Base-by-base conservation (phyloP, 192 early-diverging fungal species). In the Podochytrium sp. region DNA sequence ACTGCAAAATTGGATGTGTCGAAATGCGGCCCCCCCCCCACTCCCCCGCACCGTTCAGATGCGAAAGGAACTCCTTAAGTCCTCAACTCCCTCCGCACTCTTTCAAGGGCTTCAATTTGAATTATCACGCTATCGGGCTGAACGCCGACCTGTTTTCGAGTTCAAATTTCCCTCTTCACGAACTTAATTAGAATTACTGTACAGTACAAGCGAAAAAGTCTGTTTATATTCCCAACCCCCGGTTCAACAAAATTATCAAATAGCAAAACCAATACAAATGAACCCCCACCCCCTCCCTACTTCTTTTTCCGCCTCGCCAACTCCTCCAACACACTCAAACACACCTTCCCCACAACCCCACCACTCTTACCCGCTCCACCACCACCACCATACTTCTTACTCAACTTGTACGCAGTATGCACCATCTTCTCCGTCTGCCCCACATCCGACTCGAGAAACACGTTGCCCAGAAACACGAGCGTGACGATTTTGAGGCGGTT, bases 341-440 rank as follows among this genome's bases (percentile, higher is more conserved):
- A 71, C 23, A 71, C 69, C 25, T 27, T 30, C 34, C 16, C 42
- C 39, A 71, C 60, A 32, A 12, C 42, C 69, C 60, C 38, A 20
- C 29, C 35, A 32, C 30, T 60, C 69, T 71, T 51, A 20, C 29
- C 35, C n/a, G n/a, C n/a, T n/a, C n/a, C n/a, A n/a, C n/a, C n/a
- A 20, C 65, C 65, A 16, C 14, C n/a, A 12, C 66, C 66, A 27
- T 12, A 30, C 41, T 71, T 71, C 30, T 71, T 71, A n/a, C 55
- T 30, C 42, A 71, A 33, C 39, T 71, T 71, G 39, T 71, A 60
- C 39, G 69, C 69, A 29, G 56, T 71, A 2, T 57, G 56, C 23
- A 60, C 32, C 69, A 71, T 71, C 32, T 59, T 71, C 32, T 71
- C 69, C n/a, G 69, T 71, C 32, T 71, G 55, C 12, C n/a, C 49